Evolutionary conservation across 257 asterid genomes (phyloP).

Genomic region (Cynanchum wilfordii): DNA sequence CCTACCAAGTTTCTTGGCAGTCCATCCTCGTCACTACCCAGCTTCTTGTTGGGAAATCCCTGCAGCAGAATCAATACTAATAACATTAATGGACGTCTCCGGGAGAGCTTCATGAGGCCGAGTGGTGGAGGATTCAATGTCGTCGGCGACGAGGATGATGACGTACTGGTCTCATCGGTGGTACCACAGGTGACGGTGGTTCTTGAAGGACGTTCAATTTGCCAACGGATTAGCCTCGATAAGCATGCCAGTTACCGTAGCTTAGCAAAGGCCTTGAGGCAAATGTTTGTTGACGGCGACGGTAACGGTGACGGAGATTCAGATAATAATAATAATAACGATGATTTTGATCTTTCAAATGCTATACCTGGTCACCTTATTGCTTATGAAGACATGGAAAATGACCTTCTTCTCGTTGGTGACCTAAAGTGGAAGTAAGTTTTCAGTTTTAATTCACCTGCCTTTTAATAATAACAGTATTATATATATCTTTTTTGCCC

Average conservation of each 20-base stretch:
- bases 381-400: conserved; percentile 81
- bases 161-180: conserved; percentile 37
- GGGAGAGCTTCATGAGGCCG: conserved; percentile 9
- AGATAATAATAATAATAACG: background rate
- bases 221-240: conserved; percentile 75
- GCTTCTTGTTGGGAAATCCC: background rate
- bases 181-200: conserved; percentile 77
- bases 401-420: conserved; percentile 79
- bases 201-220: conserved; percentile 71
- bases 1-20: conserved; percentile 5
- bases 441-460: background rate
- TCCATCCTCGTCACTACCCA: background rate
- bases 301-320: background rate
- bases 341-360: conserved; percentile 52
- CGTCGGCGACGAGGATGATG: conserved; percentile 20
- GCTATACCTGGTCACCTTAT: conserved; percentile 70
- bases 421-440: conserved; percentile 81
- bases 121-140: conserved; percentile 22
- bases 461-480: too few species aligned
- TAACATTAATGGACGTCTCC: too few species aligned
- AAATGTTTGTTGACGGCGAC: conserved; percentile 50
- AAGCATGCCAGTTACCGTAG: conserved; percentile 53
- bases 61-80: background rate
- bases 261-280: conserved; percentile 57
- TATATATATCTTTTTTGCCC: background rate